Base-by-base conservation (phyloP, 2,329 filamentous ascomycete species). In the Paecilomyces formosus region DNA sequence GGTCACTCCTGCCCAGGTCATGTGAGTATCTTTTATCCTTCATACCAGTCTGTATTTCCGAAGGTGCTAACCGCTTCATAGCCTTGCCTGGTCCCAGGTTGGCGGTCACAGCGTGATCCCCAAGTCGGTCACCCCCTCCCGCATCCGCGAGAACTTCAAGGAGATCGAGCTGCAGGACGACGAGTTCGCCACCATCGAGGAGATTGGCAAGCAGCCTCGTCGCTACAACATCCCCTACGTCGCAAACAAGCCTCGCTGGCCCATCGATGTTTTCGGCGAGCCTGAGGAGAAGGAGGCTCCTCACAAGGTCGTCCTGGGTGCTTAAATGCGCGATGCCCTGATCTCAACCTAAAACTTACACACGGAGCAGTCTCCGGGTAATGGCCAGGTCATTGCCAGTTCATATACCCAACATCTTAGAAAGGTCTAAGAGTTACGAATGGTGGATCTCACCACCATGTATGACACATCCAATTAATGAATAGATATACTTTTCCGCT, bases 251-350 rank as follows among this genome's bases (percentile, higher is more conserved):
- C 81, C 81, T 45, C 76, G 76, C 62, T 85, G 83, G 83, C 73
- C 81, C 61, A 78, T 85, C 61, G 74, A 85, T 71, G 76, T 85
- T 67, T 85, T 83, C 63, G 70, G 72, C 59, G 81, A 84, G 60
- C 76, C 78, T 53, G 77, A 77, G 64, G 83, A 85, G 76, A 76
- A 79, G 72, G 58, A 65, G 7, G 79, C 81, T 58, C 69, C 67
- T 30, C 74, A 82, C 71, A 74, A 81, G 72, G 77, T 83, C 45
- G 70, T 81, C 56, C 60, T 70, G 52, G 28, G 53, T 55, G 54
- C 51, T 55, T 55, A 54, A 60, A 60, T 9, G n/a, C n/a, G 8
- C 39, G 39, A 18, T n/a, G n/a, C 35, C n/a, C 15, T n/a, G 13
- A 39, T 39, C 33, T 5, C n/a, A n/a, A 39, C 6, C 33, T n/a